Conservation (phyloP, 176 grass and related monocot species). For the Paspalum notatum region DNA sequence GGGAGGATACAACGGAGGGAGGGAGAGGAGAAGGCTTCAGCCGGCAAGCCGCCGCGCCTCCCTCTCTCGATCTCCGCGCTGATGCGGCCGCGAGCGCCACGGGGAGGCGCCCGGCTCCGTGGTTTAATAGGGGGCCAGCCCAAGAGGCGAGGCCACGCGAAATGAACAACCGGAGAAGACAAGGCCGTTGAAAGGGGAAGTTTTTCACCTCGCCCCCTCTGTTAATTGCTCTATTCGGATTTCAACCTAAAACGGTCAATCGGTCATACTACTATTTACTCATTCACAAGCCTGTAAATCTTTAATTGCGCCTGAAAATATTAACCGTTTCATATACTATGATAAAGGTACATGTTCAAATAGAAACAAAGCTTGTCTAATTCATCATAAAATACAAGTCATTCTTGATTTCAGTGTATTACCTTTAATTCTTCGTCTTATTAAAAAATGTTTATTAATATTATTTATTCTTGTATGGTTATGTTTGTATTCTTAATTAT, state of each 20-base stretch:
- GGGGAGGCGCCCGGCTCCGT: slow-evolving; percentile 28
- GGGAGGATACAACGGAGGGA: background rate
- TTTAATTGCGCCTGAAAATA: background rate
- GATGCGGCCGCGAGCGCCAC: slow-evolving; percentile 48
- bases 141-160: slow-evolving; percentile 15
- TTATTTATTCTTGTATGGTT: no score
- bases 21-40: slow-evolving; percentile 15
- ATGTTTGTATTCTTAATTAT: no score
- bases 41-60: slow-evolving; percentile 16
- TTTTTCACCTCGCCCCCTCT: background rate
- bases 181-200: background rate
- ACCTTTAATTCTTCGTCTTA: no score
- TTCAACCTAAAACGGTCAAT: background rate
- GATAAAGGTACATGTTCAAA: no score
- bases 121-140: slow-evolving; percentile 43
- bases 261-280: background rate
- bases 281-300: no score
- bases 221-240: background rate
- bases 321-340: background rate
- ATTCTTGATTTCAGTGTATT: no score
- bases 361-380: no score
- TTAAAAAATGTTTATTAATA: no score
- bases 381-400: no score
- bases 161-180: slow-evolving; percentile 38
- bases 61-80: slow-evolving; percentile 16